phyloP scores from a whole-genome alignment of 1,284 basidiomycete genomes.

The Rhodotorula sp. region DNA sequence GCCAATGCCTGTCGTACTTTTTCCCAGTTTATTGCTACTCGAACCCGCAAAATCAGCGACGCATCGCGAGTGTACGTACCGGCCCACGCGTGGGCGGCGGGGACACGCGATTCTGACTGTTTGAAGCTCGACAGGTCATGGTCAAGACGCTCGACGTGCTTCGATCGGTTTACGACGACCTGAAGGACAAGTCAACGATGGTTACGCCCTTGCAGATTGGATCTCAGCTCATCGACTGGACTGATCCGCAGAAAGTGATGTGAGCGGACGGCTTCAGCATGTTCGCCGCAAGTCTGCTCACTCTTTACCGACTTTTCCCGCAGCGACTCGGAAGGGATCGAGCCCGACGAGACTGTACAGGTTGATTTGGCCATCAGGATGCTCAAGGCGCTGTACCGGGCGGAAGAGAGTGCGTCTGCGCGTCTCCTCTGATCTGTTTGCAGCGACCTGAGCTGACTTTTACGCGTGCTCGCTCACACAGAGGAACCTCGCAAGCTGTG shows the following conservation, averaged over 20 bases:
- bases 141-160: slow-evolving; percentile 71
- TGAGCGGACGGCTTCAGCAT: slow-evolving; percentile 52
- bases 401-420: slow-evolving; percentile 54
- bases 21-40: slow-evolving; percentile 92
- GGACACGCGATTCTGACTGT: not conserved
- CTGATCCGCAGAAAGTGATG: slow-evolving; percentile 78
- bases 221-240: slow-evolving; percentile 87
- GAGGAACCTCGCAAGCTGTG: slow-evolving; percentile 78
- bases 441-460: slow-evolving; percentile 48
- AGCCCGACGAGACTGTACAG: slow-evolving; percentile 60
- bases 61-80: slow-evolving; percentile 66
- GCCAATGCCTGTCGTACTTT: slow-evolving; percentile 95
- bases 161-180: slow-evolving; percentile 65
- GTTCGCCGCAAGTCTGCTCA: not conserved
- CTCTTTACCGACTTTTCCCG: not conserved
- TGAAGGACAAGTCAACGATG: slow-evolving; percentile 67
- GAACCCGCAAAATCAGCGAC: slow-evolving; percentile 71
- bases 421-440: no score
- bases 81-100: no score
- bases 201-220: slow-evolving; percentile 77
- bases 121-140: slow-evolving; percentile 61
- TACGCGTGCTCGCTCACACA: slow-evolving; percentile 48
- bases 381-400: slow-evolving; percentile 58
- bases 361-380: slow-evolving; percentile 75
- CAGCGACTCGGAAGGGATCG: slow-evolving; percentile 49